phyloP scores from a whole-genome alignment of 2,329 filamentous ascomycete species.

The Rhinocladiella similis region DNA sequence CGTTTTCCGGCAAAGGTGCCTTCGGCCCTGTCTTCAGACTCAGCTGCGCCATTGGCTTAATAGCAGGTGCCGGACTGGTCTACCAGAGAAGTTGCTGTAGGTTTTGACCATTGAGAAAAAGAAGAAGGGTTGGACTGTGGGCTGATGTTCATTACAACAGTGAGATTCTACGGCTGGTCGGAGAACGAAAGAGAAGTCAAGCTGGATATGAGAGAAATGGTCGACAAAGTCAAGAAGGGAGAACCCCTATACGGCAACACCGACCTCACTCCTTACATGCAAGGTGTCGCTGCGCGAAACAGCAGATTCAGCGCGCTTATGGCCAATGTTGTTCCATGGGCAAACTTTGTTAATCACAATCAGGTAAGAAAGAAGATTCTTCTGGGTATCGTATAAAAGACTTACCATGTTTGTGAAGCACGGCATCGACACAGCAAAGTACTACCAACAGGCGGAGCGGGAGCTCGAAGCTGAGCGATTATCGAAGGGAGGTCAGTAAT shows the following conservation, averaged over 20 bases:
- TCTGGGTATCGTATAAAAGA: slow-evolving; percentile 1
- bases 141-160: slow-evolving; percentile 46
- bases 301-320: slow-evolving; percentile 87
- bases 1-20: slow-evolving; percentile 77
- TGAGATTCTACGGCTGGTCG: slow-evolving; percentile 91
- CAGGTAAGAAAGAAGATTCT: slow-evolving; percentile 48
- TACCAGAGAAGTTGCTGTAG: slow-evolving; percentile 82
- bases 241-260: slow-evolving; percentile 85
- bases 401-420: slow-evolving; percentile 56
- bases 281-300: slow-evolving; percentile 89
- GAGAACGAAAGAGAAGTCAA: slow-evolving; percentile 91
- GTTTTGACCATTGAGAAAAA: slow-evolving; percentile 38
- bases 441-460: slow-evolving; percentile 91
- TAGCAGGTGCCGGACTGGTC: slow-evolving; percentile 79
- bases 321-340: slow-evolving; percentile 85
- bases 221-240: slow-evolving; percentile 89
- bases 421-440: slow-evolving; percentile 97
- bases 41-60: slow-evolving; percentile 67
- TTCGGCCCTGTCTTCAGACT: slow-evolving; percentile 83
- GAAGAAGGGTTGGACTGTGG: background rate
- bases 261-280: slow-evolving; percentile 79
- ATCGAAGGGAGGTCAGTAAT: slow-evolving; percentile 12
- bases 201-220: slow-evolving; percentile 98
- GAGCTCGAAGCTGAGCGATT: slow-evolving; percentile 77
- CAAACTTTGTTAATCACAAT: slow-evolving; percentile 97